phyloP scores from a whole-genome alignment of 164 flowering plant species.

The Cinnamomum micranthum region DNA sequence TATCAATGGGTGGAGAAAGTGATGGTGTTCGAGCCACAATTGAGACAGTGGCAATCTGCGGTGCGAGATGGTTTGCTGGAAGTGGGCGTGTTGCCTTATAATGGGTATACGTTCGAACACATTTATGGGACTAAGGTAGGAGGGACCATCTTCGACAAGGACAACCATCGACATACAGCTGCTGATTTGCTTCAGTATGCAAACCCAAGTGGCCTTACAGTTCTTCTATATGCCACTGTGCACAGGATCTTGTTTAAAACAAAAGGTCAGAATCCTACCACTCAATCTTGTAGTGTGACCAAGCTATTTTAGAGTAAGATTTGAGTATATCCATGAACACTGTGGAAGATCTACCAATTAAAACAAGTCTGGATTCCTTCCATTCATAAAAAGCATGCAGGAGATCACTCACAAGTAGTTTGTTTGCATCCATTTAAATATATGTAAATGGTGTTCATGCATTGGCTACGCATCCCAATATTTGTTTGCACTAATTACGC shows the following conservation, averaged over 20 bases:
- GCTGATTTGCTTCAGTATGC: constrained; percentile 79
- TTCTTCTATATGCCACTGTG: constrained; percentile 60
- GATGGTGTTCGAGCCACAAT: constrained; percentile 53
- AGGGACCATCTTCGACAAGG: constrained; percentile 66
- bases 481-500: too few relatives aligned
- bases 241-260: constrained; percentile 42
- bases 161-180: constrained; percentile 66
- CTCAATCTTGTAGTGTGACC: too few relatives aligned
- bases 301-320: too few relatives aligned
- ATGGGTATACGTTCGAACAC: constrained; percentile 73
- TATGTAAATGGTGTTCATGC: too few relatives aligned
- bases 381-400: too few relatives aligned
- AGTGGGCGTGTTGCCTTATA: constrained; percentile 56
- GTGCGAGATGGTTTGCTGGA: constrained; percentile 66
- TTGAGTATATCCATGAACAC: too few relatives aligned
- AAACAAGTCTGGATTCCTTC: too few relatives aligned
- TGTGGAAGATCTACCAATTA: too few relatives aligned
- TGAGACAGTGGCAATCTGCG: constrained; percentile 72
- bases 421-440: too few relatives aligned
- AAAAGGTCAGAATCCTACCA: constrained; percentile 24
- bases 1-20: constrained; percentile 74
- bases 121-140: constrained; percentile 72
- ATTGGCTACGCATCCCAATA: too few relatives aligned
- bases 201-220: constrained; percentile 38
- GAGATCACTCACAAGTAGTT: too few relatives aligned